These are phyloP conservation scores for Colletotrichum spinosum DNA, from an alignment of 2,329 filamentous ascomycete species.

Conservation along the genomic window DNA sequence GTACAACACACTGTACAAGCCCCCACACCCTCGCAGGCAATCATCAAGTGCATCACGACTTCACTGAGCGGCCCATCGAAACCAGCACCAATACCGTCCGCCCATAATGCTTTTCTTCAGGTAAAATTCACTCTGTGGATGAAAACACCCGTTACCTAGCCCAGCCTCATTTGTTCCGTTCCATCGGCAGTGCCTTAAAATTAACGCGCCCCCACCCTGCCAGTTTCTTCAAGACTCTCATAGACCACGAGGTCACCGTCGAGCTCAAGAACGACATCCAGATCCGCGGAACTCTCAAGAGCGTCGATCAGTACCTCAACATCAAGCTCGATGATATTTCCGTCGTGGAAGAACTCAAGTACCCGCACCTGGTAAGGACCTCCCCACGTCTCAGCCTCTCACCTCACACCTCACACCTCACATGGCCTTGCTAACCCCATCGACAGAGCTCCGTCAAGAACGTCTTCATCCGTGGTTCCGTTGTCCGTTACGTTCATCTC, in stretches of 20 bases:
- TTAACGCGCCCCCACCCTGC: slow-evolving; percentile 16
- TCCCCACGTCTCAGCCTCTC: too few species aligned
- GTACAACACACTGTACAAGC: slow-evolving; percentile 12
- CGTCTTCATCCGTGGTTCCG: slow-evolving; percentile 93
- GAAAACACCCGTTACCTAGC: too few species aligned
- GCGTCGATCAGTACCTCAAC: slow-evolving; percentile 98
- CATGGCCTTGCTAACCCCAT: background rate
- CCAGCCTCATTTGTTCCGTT: too few species aligned
- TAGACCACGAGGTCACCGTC: slow-evolving; percentile 96
- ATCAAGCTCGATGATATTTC: slow-evolving; percentile 98
- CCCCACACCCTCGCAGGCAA: slow-evolving; percentile 22
- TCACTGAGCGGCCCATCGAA: slow-evolving; percentile 28
- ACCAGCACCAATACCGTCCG: slow-evolving; percentile 23
- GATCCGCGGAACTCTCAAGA: slow-evolving; percentile 94
- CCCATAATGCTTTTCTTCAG: slow-evolving; percentile 60
- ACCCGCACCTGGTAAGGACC: slow-evolving; percentile 83
- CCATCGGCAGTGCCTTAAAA: background rate
- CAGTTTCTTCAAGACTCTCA: slow-evolving; percentile 98
- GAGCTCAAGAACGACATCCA: slow-evolving; percentile 99
- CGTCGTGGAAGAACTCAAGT: slow-evolving; percentile 92
- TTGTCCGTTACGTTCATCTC: slow-evolving; percentile 92
- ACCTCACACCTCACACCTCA: background rate
- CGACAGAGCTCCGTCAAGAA: slow-evolving; percentile 83
- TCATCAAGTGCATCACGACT: slow-evolving; percentile 25
- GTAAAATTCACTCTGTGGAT: slow-evolving; percentile 40